phyloP scores from a whole-genome alignment of 2,329 filamentous ascomycete species.

The Trichophyton schoenleinii region DNA sequence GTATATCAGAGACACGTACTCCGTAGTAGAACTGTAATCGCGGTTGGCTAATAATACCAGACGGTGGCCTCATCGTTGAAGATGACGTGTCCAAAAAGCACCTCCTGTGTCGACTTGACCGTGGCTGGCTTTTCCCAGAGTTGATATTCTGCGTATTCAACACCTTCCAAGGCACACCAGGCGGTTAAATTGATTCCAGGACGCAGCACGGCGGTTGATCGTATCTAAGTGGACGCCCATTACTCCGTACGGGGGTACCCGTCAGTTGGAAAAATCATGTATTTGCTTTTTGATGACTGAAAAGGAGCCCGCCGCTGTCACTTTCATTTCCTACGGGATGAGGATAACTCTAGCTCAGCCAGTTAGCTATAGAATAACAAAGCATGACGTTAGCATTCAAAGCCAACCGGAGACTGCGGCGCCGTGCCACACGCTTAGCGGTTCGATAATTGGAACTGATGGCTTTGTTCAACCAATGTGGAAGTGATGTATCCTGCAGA shows the following conservation, averaged over 20 bases:
- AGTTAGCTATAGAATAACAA: background rate
- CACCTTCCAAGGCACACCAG: no score
- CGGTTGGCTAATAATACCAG: background rate
- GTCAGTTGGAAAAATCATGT: slow-evolving; percentile 1
- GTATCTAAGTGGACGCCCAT: background rate
- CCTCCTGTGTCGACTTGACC: background rate
- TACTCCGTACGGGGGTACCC: slow-evolving; percentile 1
- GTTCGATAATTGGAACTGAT: background rate
- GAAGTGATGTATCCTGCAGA: background rate
- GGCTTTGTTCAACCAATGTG: background rate
- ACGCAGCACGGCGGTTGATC: background rate
- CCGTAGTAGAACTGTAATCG: background rate
- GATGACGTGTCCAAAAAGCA: background rate
- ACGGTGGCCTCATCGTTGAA: background rate
- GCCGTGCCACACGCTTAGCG: background rate
- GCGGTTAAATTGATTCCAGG: background rate
- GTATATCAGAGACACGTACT: background rate
- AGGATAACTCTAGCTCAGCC: no score
- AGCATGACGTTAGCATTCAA: background rate
- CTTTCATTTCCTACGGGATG: background rate
- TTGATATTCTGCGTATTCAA: background rate
- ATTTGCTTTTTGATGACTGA: background rate
- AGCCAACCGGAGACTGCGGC: background rate
- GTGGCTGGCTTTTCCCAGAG: background rate
- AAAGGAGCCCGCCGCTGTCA: background rate